Evolutionary conservation across 2,329 filamentous ascomycete species (phyloP).

Genomic region (Gliomastix tumulicola): DNA sequence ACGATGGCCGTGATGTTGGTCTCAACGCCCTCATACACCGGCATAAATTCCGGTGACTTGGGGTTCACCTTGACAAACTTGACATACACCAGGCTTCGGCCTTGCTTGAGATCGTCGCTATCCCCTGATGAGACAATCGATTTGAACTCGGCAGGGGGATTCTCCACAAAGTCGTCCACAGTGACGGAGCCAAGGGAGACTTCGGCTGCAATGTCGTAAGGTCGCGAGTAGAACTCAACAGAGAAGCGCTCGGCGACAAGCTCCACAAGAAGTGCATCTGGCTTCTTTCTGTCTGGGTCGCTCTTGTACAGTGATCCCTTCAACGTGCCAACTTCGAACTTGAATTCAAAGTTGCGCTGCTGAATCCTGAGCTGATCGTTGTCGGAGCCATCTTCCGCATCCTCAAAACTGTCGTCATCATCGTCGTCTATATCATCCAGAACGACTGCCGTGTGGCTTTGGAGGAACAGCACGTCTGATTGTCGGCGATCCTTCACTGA

Average conservation of each 20-base stretch:
- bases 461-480: constrained; percentile 68
- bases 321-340: constrained; percentile 89
- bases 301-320: constrained; percentile 89
- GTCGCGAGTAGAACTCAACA: constrained; percentile 79
- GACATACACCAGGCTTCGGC: constrained; percentile 77
- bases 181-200: constrained; percentile 81
- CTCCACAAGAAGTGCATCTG: constrained; percentile 81
- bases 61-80: constrained; percentile 87
- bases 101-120: constrained; percentile 63
- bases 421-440: constrained; percentile 70
- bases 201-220: constrained; percentile 89
- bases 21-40: constrained; percentile 85
- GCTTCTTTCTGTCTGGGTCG: constrained; percentile 67
- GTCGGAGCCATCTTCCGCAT: constrained; percentile 51
- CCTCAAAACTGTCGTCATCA: constrained; percentile 58
- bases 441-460: constrained; percentile 68
- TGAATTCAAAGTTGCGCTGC: constrained; percentile 91
- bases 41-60: constrained; percentile 87
- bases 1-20: constrained; percentile 87
- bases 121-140: constrained; percentile 88
- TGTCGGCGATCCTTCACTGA: constrained; percentile 43
- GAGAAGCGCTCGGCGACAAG: constrained; percentile 84
- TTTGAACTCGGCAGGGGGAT: constrained; percentile 84
- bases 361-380: constrained; percentile 64
- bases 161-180: constrained; percentile 91